Evolutionary conservation across 352 stramenopile genomes (phyloP).

Genomic region (Phytophthora sansomeana): DNA sequence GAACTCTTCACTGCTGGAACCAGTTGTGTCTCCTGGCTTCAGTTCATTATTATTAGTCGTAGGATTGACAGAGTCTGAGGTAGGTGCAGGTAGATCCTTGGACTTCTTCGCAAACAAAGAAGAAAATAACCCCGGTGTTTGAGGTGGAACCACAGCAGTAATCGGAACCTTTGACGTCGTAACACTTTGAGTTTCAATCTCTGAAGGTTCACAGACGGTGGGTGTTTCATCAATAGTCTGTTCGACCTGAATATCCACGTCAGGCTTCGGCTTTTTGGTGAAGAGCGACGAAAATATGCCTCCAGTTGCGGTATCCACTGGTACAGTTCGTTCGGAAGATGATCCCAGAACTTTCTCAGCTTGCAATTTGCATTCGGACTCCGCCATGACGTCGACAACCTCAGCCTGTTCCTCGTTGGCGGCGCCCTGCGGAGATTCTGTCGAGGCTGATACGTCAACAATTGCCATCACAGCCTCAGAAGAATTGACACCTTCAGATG

Average conservation of each 20-base stretch:
- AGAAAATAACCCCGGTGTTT: slow-evolving; percentile 23
- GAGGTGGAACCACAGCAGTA: slow-evolving; percentile 6
- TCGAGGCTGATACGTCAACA: not conserved
- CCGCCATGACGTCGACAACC: not conserved
- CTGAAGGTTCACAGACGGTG: not conserved
- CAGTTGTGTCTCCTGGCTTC: slow-evolving; percentile 6
- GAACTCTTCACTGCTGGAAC: slow-evolving; percentile 10
- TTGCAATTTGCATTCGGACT: not conserved
- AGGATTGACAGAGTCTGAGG: not conserved
- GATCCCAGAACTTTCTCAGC: not conserved
- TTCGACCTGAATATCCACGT: slow-evolving; percentile 11
- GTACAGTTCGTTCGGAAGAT: not conserved
- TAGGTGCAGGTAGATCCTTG: not conserved
- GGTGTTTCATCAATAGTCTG: not conserved
- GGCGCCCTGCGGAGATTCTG: not conserved
- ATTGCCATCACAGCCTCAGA: not conserved
- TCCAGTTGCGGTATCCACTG: slow-evolving; percentile 11
- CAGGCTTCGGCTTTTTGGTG: slow-evolving; percentile 20
- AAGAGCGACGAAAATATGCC: slow-evolving; percentile 29
- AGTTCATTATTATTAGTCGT: slow-evolving; percentile 2
- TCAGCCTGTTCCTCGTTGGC: slow-evolving; percentile 1
- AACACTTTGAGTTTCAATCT: not conserved
- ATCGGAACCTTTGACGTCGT: not conserved
- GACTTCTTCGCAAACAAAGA: slow-evolving; percentile 34
- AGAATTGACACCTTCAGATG: not conserved